phyloP scores from a whole-genome alignment of 179 eudicot genomes.

The Beta macrorhiza region DNA sequence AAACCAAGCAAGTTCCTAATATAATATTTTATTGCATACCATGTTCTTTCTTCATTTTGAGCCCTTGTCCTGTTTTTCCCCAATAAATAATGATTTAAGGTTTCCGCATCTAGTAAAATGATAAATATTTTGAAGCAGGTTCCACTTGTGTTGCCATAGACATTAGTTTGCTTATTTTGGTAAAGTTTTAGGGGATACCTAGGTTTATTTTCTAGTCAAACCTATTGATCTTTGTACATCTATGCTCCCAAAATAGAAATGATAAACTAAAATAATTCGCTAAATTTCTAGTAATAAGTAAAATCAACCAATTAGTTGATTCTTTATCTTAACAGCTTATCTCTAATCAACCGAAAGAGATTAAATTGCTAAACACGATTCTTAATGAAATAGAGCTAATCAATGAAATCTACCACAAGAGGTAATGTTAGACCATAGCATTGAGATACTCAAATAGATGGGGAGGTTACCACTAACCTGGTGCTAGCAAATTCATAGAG shows the following conservation, averaged over 20 bases:
- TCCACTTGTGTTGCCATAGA: background rate
- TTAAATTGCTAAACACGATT: background rate
- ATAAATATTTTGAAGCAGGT: background rate
- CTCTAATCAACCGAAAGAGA: background rate
- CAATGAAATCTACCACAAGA: constrained; percentile 8
- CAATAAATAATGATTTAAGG: no score
- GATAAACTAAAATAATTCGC: background rate
- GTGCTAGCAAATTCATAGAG: constrained; percentile 36
- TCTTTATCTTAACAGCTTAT: background rate
- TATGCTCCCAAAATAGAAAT: no score
- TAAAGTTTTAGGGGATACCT: background rate
- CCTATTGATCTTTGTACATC: background rate
- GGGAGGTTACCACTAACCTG: constrained; percentile 28
- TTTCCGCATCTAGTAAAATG: no score
- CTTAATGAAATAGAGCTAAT: background rate
- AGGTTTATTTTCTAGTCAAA: background rate
- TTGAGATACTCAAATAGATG: constrained; percentile 19
- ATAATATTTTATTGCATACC: no score
- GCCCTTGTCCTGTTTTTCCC: no score
- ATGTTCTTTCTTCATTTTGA: no score
- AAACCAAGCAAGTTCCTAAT: no score
- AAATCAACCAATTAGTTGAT: background rate
- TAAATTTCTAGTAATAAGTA: background rate
- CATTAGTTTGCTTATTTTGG: background rate
- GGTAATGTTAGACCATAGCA: constrained; percentile 7